Evolutionary conservation across 768 basidiomycete species (phyloP).

Genomic region (Suillus alpinus): DNA sequence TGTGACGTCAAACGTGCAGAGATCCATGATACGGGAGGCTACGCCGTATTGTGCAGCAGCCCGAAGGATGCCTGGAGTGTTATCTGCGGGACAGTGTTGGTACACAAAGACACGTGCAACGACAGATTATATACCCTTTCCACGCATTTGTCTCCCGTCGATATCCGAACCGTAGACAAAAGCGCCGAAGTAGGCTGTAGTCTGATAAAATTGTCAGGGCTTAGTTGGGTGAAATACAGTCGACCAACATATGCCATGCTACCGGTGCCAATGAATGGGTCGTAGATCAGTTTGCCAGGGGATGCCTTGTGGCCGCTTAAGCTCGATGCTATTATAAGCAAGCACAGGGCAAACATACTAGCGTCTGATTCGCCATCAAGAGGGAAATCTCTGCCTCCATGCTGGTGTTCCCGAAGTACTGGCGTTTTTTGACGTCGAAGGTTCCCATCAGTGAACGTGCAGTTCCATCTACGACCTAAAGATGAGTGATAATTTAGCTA

Average conservation of each 20-base stretch:
- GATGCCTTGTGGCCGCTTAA: slow-evolving; percentile 52
- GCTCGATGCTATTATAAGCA: neutral
- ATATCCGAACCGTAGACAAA: slow-evolving; percentile 91
- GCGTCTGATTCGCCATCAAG: slow-evolving; percentile 93
- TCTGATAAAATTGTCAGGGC: slow-evolving; percentile 40
- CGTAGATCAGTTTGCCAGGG: slow-evolving; percentile 89
- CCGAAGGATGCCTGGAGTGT: slow-evolving; percentile 68
- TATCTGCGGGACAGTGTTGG: slow-evolving; percentile 21
- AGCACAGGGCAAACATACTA: slow-evolving; percentile 46
- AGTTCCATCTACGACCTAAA: slow-evolving; percentile 57
- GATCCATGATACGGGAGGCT: slow-evolving; percentile 69
- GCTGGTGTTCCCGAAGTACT: slow-evolving; percentile 92
- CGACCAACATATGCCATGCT: slow-evolving; percentile 79
- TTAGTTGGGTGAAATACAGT: slow-evolving; percentile 1
- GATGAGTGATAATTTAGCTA: slow-evolving; percentile 2
- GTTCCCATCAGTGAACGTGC: slow-evolving; percentile 65
- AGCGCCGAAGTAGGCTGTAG: slow-evolving; percentile 85
- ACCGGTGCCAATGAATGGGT: slow-evolving; percentile 93
- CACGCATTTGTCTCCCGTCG: slow-evolving; percentile 95
- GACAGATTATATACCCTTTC: slow-evolving; percentile 58
- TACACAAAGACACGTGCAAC: neutral
- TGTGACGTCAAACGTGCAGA: slow-evolving; percentile 92
- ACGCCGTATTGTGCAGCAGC: slow-evolving; percentile 87
- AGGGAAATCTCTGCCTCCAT: slow-evolving; percentile 97
- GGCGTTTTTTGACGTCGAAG: slow-evolving; percentile 87